These are phyloP conservation scores for Lactarius trivialis DNA, from an alignment of 768 basidiomycete species.

Conservation along the genomic window DNA sequence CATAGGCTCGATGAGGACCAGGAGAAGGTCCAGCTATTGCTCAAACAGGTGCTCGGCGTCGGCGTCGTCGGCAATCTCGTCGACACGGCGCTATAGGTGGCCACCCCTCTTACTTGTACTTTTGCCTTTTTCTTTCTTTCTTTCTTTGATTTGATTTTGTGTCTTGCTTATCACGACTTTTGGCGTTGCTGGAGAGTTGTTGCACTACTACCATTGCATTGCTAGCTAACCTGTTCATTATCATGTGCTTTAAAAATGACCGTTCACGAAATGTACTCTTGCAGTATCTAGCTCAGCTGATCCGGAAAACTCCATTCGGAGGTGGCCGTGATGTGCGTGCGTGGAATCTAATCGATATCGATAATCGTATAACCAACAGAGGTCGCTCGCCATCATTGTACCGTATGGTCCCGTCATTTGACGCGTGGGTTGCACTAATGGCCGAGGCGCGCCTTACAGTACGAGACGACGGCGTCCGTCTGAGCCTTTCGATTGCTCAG, in stretches of 20 bases:
- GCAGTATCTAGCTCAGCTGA: not conserved
- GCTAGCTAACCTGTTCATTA: not conserved
- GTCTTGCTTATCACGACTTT: not conserved
- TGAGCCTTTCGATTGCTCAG: too few species aligned
- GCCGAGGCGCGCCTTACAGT: too few species aligned
- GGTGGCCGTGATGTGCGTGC: too few species aligned
- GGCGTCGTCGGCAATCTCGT: conserved; percentile 18
- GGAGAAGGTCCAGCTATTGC: conserved; percentile 56
- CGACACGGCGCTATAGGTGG: conserved; percentile 6
- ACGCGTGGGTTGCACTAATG: too few species aligned
- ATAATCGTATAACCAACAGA: too few species aligned
- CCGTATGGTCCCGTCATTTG: too few species aligned
- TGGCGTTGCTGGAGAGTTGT: not conserved
- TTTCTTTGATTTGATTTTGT: not conserved
- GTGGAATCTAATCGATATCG: too few species aligned
- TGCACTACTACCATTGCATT: not conserved
- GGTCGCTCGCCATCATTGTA: too few species aligned
- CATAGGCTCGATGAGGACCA: conserved; percentile 56
- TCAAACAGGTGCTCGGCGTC: conserved; percentile 53
- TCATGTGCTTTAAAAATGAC: conserved; percentile 2
- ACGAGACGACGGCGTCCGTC: too few species aligned
- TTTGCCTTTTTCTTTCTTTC: not conserved
- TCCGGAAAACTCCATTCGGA: not conserved
- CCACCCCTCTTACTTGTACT: not conserved
- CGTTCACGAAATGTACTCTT: conserved; percentile 8